These are phyloP conservation scores for Kwoniella botswanensis DNA, from an alignment of 768 basidiomycete genomes.

Conservation along the genomic window DNA sequence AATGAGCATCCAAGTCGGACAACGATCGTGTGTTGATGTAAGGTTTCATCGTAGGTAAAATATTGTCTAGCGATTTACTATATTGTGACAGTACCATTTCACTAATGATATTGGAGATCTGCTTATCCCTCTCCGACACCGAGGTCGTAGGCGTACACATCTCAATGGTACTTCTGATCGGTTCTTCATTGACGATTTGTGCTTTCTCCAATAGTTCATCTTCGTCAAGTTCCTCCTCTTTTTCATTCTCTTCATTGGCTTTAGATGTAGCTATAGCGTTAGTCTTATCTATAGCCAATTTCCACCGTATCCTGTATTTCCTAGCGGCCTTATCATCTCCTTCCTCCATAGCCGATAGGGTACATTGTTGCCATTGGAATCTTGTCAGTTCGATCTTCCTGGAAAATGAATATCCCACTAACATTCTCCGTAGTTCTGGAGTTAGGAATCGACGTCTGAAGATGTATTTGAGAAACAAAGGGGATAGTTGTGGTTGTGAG, in stretches of 20 bases:
- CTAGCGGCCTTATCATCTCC: slow-evolving; percentile 6
- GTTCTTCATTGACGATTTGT: neutral
- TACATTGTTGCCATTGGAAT: slow-evolving; percentile 24
- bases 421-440: slow-evolving; percentile 12
- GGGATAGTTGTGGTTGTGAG: slow-evolving; percentile 4
- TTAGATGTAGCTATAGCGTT: neutral
- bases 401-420: slow-evolving; percentile 1
- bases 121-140: neutral
- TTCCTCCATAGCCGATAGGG: slow-evolving; percentile 17
- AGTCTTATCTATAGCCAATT: neutral
- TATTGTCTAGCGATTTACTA: slow-evolving; percentile 3
- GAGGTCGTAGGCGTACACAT: neutral
- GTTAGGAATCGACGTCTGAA: slow-evolving; percentile 21
- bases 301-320: slow-evolving; percentile 1
- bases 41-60: slow-evolving; percentile 15
- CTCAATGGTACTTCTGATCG: neutral
- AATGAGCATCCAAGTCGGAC: neutral
- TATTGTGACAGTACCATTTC: slow-evolving; percentile 9
- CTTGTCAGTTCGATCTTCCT: slow-evolving; percentile 9
- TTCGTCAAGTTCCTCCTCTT: neutral
- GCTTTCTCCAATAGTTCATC: neutral
- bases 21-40: neutral
- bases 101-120: neutral
- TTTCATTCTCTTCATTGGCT: neutral
- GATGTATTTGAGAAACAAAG: slow-evolving; percentile 4